A percentile compares a stretch with the other conserved stretches of the same genome.
Evolutionary conservation across 306 rosid species (phyloP).

Genomic region (Vicia villosa): DNA sequence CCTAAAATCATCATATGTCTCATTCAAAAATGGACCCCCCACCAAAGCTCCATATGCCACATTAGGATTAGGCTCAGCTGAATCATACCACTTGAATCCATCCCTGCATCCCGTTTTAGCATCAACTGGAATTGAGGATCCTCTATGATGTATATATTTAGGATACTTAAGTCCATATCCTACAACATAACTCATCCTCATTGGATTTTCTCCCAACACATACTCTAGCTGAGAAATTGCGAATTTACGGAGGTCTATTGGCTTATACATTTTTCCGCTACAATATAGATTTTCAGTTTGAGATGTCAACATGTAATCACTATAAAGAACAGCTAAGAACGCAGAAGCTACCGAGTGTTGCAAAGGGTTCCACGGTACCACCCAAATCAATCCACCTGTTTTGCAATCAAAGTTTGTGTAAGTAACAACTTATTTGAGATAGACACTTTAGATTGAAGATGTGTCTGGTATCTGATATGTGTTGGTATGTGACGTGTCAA

Average conservation of each 20-base stretch:
- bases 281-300: constrained; percentile 56
- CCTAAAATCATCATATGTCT: constrained; percentile 56
- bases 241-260: constrained; percentile 60
- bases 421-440: background rate
- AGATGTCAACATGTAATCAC: constrained; percentile 72
- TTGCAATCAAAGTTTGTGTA: constrained; percentile 8
- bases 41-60: constrained; percentile 71
- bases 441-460: background rate
- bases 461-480: too few relatives aligned
- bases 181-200: constrained; percentile 66
- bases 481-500: too few relatives aligned
- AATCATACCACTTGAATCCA: constrained; percentile 64
- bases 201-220: constrained; percentile 56
- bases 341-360: constrained; percentile 68
- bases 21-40: constrained; percentile 70
- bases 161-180: constrained; percentile 64
- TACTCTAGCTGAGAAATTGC: constrained; percentile 74
- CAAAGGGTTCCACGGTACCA: constrained; percentile 53
- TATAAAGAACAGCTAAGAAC: constrained; percentile 63
- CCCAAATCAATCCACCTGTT: constrained; percentile 74
- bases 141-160: constrained; percentile 63
- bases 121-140: constrained; percentile 67
- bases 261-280: constrained; percentile 48
- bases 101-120: constrained; percentile 58
- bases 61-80: constrained; percentile 54